Evolutionary conservation across 2,329 filamentous ascomycete species (phyloP).

Genomic region (Aspergillus sergii): DNA sequence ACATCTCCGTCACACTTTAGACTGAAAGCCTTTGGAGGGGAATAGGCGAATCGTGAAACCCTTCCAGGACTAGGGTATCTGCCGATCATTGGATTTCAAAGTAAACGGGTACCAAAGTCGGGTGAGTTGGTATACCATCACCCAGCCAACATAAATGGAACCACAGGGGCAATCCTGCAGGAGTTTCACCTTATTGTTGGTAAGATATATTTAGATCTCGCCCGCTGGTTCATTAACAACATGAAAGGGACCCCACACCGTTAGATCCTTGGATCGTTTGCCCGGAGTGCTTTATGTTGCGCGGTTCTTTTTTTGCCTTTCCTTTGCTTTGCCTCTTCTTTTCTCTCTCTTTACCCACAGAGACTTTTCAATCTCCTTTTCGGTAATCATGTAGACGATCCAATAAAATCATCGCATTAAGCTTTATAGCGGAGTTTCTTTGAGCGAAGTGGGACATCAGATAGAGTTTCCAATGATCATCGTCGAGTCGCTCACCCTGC

Average conservation of each 20-base stretch:
- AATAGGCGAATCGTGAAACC: slow-evolving; percentile 12
- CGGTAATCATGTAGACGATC: neutral
- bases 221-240: neutral
- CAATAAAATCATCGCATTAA: neutral
- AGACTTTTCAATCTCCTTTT: neutral
- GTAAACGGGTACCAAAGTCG: neutral
- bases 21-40: neutral
- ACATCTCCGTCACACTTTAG: slow-evolving; percentile 18
- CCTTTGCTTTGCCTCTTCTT: neutral
- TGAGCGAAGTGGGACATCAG: neutral
- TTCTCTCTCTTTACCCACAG: neutral
- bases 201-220: neutral
- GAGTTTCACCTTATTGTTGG: neutral
- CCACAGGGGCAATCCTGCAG: neutral
- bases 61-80: neutral
- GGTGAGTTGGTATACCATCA: neutral
- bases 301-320: neutral
- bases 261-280: neutral
- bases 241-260: neutral
- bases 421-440: neutral
- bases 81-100: neutral
- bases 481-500: neutral
- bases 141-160: neutral
- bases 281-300: neutral
- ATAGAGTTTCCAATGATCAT: slow-evolving; percentile 3